phyloP scores from a whole-genome alignment of 1,139 yeast genomes.

The Kurtzmaniella quercitrusa region DNA sequence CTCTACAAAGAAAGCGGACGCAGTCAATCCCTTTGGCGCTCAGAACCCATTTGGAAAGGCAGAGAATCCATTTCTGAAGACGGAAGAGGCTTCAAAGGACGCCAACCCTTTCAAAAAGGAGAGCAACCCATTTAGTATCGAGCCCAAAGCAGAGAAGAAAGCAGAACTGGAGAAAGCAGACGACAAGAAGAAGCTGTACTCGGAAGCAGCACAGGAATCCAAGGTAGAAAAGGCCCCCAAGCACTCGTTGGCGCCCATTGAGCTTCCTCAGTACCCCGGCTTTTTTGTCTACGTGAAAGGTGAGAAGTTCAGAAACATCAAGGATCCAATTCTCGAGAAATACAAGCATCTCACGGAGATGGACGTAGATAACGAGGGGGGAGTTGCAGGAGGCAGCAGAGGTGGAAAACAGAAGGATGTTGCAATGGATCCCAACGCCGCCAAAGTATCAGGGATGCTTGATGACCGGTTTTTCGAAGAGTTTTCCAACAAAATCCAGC shows the following conservation, averaged over 20 bases:
- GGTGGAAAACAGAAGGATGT: not conserved
- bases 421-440: conserved; percentile 31
- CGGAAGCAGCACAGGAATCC: conserved; percentile 9
- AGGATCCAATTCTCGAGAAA: conserved; percentile 42
- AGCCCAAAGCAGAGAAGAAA: conserved; percentile 1
- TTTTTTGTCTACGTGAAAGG: conserved; percentile 64
- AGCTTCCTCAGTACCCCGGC: conserved; percentile 56
- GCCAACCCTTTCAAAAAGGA: conserved; percentile 4
- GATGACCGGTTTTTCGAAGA: conserved; percentile 78
- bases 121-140: conserved; percentile 1
- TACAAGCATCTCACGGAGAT: conserved; percentile 48
- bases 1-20: conserved; percentile 13
- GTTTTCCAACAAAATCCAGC: conserved; percentile 68
- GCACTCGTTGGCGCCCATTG: conserved; percentile 7
- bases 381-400: not conserved
- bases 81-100: conserved; percentile 11
- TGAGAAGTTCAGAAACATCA: conserved; percentile 46
- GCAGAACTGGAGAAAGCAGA: conserved; percentile 3
- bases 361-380: conserved; percentile 15
- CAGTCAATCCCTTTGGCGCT: conserved; percentile 27
- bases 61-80: conserved; percentile 14
- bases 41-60: conserved; percentile 20
- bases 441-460: conserved; percentile 47
- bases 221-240: conserved; percentile 13
- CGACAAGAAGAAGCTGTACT: conserved; percentile 4